Base-by-base conservation (phyloP, 2,329 filamentous ascomycete genomes). In the Fusarium veterinarium region DNA sequence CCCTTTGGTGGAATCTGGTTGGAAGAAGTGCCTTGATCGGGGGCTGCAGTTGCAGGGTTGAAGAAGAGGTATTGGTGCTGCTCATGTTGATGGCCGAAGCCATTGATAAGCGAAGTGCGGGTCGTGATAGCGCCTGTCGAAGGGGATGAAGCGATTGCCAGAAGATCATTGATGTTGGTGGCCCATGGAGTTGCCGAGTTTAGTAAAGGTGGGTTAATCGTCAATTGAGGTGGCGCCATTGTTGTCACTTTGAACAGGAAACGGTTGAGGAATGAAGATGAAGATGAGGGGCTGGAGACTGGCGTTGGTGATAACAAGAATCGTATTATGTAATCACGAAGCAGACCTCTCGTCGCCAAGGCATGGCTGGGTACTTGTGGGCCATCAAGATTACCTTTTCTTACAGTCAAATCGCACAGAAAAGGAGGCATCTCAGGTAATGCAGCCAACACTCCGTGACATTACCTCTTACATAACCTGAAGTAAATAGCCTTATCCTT, bases 141-240 rank as follows among this genome's bases (percentile, higher is more conserved):
- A 0, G 87, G 84, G 55, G 85, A 90, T 35, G 83, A 79, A 77
- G 92, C 92, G 11, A 95, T 87, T 4, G 82, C 81, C 42, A 83
- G 79, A 8, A 95, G 86, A 71, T 95, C 89, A 8, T 87, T 84
- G 9, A 87, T 80, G 6, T 87, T 89, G 0, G 92, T 93, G 31
- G 92, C 92, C 92, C 92, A 95, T 1, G 93, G 93, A 55, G 89
- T 91, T 35, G 93, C 89, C 1, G 92, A 92, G 81, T 95, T 95
- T 72, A 95, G 84, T 11, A 95, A 84, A 0, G 92, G 91, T 1
- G 91, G 92, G 46, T 84, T 75, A 67, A 94, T 89, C 12, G 73
- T 56, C 14, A 92, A 79, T 13, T 49, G 61, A 11, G 71, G 76
- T 3, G 75, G 76, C 9, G 74, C 9, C 75, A 75, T 77, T 4